Base-by-base conservation (phyloP, 2,329 filamentous ascomycete genomes). In the Penicillium paneum region DNA sequence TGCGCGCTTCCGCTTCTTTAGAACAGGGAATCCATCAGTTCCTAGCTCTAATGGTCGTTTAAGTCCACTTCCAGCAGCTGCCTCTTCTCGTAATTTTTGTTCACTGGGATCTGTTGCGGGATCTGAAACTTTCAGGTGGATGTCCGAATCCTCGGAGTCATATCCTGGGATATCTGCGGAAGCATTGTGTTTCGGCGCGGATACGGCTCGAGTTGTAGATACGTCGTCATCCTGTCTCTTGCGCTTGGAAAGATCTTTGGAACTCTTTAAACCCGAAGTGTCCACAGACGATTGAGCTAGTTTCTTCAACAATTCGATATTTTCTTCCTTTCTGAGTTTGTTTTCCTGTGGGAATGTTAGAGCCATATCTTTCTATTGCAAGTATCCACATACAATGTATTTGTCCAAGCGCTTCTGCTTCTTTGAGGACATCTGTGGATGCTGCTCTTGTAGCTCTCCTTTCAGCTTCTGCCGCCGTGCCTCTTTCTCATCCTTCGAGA, bases 271-370 rank as follows among this genome's bases (percentile, higher is more conserved):
- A 19, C 91, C 77, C 58, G 83, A 90, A 1, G 90, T 96, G 69
- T 97, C 92, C 62, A 94, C 83, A 67, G 88, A 91, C 51, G 84
- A 81, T 57, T 84, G 81, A 17, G 90, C 89, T 26, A 99, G 81
- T 70, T 94, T 92, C 68, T 89, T 89, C 64, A 97, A 80, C 29
- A 99, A 78, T 53, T 86, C 88, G 28, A 90, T 80, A 66, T 90
- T 96, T 72, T 97, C 93, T 69, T 99, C 94, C 72, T 96, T 97
- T 72, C 87, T 89, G 42, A 99, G 79, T 80, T 99, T 99, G 55
- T 83, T 94, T 66, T 97, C 92, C 81, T 83, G 64, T 29, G 39
- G 39, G 17, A 19, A n/a, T 38, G 56, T 67, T 56, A 71, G 60
- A 55, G 38, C 42, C 31, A 29, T 42, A 40, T 24, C 3, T 51